Percentiles rank a stretch among this genome's conserved stretches.
phyloP scores from a whole-genome alignment of 345 rosid genomes.

The Linum tenue region DNA sequence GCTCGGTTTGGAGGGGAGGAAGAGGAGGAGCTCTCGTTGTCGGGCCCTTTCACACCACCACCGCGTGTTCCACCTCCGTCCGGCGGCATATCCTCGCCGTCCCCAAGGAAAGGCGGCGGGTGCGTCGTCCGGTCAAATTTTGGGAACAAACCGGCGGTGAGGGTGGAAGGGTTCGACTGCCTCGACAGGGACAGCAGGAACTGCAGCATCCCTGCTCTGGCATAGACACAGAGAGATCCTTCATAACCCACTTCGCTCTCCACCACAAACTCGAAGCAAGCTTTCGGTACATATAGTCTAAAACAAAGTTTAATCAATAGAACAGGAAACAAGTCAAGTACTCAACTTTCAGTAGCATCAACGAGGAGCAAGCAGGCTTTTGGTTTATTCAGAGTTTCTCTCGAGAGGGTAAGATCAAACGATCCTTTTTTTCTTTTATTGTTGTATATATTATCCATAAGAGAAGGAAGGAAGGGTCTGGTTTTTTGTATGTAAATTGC shows the following conservation, averaged over 20 bases:
- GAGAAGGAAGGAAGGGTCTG: background rate
- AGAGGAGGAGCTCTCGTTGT: slow-evolving; percentile 30
- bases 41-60: slow-evolving; percentile 28
- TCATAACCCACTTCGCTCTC: background rate
- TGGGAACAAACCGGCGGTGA: slow-evolving; percentile 73
- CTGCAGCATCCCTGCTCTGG: slow-evolving; percentile 75
- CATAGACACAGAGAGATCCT: slow-evolving; percentile 22
- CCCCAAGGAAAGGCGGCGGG: slow-evolving; percentile 69
- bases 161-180: slow-evolving; percentile 90
- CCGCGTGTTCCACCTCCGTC: slow-evolving; percentile 16
- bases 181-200: slow-evolving; percentile 70
- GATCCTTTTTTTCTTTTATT: background rate
- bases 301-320: background rate
- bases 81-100: slow-evolving; percentile 13
- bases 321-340: background rate
- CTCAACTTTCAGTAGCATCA: background rate
- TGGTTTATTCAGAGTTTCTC: background rate
- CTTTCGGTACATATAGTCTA: background rate
- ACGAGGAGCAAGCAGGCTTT: background rate
- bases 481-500: background rate
- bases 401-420: background rate
- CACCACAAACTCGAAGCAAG: background rate
- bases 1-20: slow-evolving; percentile 40
- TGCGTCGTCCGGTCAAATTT: slow-evolving; percentile 44
- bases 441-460: background rate